Base-by-base conservation (phyloP, 371 early-diverging fungal genomes). In the Vairimorpha ceranae region DNA sequence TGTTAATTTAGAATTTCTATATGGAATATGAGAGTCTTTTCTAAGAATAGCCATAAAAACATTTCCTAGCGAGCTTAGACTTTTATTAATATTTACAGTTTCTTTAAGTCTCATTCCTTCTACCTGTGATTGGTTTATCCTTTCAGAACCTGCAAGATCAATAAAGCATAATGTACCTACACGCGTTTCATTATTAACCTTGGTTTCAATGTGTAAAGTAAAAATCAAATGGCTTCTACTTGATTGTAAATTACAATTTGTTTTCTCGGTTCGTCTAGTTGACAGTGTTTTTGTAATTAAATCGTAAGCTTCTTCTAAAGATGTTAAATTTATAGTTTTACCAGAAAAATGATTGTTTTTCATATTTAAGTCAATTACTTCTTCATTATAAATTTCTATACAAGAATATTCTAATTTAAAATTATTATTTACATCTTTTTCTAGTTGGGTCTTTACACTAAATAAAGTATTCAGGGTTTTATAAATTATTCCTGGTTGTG, bases 101-200 rank as follows among this genome's bases (percentile, higher is more conserved):
- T 98, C 96, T 78, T 89, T 89, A 45, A 95, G 84, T 45, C 94
- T 84, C 56, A 91, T 90, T 17, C 95, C 94, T 21, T 88, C 89
- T 0, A 94, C 90, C 10, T 91, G 91, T 0, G 92, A 92, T 67
- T 85, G 80, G 0, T 89, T 86, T 17, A 96, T 83, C 38, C 95
- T 93, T 87, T 99, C 97, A 29, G 96, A 96, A 81, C 99, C 98
- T 38, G 99, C 99, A 79, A 99, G 85, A 89, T 99, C 99, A 61
- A 96, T 94, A 67, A 99, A 86, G 75, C 89, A 91, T 32, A 96
- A 85, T 14, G 87, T 84, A 2, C 95, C 93, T 19, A 85, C 80
- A 17, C 86, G 85, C 2, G 79, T 78, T 80, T 93, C 92, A 17
- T 85, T 86, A 0, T 83, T 32, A 80, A 94, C 93, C 32, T 72